Percentiles rank a stretch among this genome's conserved stretches.
Conservation (phyloP, 768 basidiomycete genomes). For the Lentinula aciculospora region DNA sequence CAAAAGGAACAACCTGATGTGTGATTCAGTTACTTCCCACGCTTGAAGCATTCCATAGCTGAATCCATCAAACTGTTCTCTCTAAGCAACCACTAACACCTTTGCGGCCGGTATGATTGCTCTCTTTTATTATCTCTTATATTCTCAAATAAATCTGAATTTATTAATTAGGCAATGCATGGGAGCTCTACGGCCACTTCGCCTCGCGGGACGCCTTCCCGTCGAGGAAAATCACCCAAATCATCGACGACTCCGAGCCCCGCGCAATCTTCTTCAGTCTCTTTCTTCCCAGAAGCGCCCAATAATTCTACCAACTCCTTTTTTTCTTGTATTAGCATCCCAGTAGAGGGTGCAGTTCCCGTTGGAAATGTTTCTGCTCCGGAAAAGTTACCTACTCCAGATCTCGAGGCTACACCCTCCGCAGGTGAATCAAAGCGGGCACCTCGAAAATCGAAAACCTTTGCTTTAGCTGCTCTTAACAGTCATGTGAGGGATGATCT, state of each 20-base stretch:
- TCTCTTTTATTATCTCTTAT: not conserved
- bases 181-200: slow-evolving; percentile 38
- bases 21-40: not conserved
- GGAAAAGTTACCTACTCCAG: slow-evolving; percentile 18
- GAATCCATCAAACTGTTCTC: not conserved
- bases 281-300: slow-evolving; percentile 41
- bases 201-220: slow-evolving; percentile 55
- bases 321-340: slow-evolving; percentile 70
- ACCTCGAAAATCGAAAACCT: slow-evolving; percentile 87
- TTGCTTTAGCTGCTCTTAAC: slow-evolving; percentile 76
- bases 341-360: slow-evolving; percentile 68
- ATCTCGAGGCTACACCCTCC: slow-evolving; percentile 28
- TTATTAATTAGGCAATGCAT: slow-evolving; percentile 27
- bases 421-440: slow-evolving; percentile 53
- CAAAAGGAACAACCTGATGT: not conserved
- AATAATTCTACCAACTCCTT: slow-evolving; percentile 47
- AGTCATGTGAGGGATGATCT: slow-evolving; percentile 57
- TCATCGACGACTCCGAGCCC: slow-evolving; percentile 37
- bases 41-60: not conserved
- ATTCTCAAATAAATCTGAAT: not conserved
- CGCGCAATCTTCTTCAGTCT: slow-evolving; percentile 40
- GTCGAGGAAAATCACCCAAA: slow-evolving; percentile 59
- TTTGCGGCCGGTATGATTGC: not conserved
- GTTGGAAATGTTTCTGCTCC: slow-evolving; percentile 44
- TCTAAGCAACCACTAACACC: slow-evolving; percentile 4